Evolutionary conservation across 2,329 filamentous ascomycete genomes (phyloP).

Genomic region (Trichophyton rubrum): DNA sequence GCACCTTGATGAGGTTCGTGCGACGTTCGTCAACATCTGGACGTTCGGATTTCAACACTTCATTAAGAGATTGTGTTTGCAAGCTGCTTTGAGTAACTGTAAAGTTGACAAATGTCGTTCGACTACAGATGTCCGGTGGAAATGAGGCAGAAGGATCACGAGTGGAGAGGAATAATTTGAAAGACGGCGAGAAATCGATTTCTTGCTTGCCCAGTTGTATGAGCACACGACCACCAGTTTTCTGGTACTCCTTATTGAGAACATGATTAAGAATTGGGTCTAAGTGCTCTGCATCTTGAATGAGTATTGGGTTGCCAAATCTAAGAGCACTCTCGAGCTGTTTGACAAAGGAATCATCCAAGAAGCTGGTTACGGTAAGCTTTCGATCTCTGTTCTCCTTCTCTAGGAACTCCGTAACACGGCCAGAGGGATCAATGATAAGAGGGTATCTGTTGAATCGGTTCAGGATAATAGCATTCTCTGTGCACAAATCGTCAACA

Average conservation of each 20-base stretch:
- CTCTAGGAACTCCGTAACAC: slow-evolving; percentile 87
- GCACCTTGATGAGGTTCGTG: slow-evolving; percentile 94
- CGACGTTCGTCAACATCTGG: slow-evolving; percentile 94
- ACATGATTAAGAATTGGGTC: slow-evolving; percentile 97
- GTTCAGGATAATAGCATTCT: slow-evolving; percentile 95
- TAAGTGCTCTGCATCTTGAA: slow-evolving; percentile 93
- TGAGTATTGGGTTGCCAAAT: slow-evolving; percentile 96
- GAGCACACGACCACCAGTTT: slow-evolving; percentile 90
- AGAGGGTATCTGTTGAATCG: slow-evolving; percentile 97
- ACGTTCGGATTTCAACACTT: slow-evolving; percentile 92
- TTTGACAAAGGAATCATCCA: slow-evolving; percentile 96
- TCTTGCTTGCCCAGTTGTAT: slow-evolving; percentile 98
- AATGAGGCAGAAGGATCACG: slow-evolving; percentile 93
- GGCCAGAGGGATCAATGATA: slow-evolving; percentile 93
- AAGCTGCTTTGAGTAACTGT: slow-evolving; percentile 98
- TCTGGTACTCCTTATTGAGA: slow-evolving; percentile 98
- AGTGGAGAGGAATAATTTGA: slow-evolving; percentile 90
- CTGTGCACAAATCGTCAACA: slow-evolving; percentile 93
- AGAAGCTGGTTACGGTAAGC: slow-evolving; percentile 91
- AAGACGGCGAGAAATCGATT: slow-evolving; percentile 95
- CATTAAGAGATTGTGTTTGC: slow-evolving; percentile 93
- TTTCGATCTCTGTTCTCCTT: slow-evolving; percentile 88
- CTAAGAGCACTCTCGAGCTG: slow-evolving; percentile 92
- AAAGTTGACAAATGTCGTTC: slow-evolving; percentile 98
- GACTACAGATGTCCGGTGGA: slow-evolving; percentile 90